Evolutionary conservation across 2,329 filamentous ascomycete genomes (phyloP), one percentile per base, ranked within the genome.

Genomic region (Talaromyces sp.): DNA sequence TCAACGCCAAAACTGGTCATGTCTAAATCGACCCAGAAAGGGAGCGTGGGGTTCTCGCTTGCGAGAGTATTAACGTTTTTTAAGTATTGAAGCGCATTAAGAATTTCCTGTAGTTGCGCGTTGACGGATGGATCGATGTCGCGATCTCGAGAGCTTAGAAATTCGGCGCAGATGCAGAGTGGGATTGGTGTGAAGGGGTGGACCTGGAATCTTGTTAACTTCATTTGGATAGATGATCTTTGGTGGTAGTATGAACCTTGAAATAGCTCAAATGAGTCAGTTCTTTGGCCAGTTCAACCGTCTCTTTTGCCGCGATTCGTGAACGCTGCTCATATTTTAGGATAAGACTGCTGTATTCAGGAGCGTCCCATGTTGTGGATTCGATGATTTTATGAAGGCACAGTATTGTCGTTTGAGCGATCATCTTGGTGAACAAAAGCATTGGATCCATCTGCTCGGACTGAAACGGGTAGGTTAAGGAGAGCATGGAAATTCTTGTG

Each of bases 391-490:
- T 69, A 27, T 65, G 67, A 17, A 69, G 60, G 25, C 67, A 68
- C 17, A 69, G 17, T 27, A 69, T 62, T 1, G 68, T 69, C 7
- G 68, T 62, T 56, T 69, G 68, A 3, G 63, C 66, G 15, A 69
- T 61, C 64, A 69, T 68, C 43, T 67, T 69, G 8, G 68, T 67
- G 45, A 69, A 69, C 9, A 69, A 58, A 2, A 69, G 63, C 68
- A 69, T 68, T 17, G 67, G 66, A 35, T 69, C 68, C 50, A 56
- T 57, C n/a, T 62, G 61, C 17, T 68, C 50, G 9, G 66, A 45
- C 31, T 63, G 57, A 41, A 63, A 65, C 11, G 68, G 68, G 41
- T 69, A 69, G 19, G 63, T 39, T n/a, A 66, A 56, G 17, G 64
- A 62, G 15, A 69, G 54, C 27, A 66, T 65, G 9, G 69, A 64